Conservation (phyloP, 2,329 filamentous ascomycete genomes). For the Colletotrichum cordylinicola region DNA sequence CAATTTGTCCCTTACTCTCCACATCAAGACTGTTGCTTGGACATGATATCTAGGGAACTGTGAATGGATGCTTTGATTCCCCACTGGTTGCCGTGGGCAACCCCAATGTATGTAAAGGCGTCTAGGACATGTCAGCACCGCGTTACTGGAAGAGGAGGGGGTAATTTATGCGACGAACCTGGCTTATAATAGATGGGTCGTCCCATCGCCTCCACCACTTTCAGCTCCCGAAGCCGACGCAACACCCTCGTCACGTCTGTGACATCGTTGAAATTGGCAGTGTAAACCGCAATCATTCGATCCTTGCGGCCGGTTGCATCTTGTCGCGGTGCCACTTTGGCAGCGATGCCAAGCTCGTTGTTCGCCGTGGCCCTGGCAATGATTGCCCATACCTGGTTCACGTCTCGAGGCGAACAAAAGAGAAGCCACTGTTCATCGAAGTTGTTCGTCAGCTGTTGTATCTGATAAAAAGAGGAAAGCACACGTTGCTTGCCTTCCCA, state of each 20-base stretch:
- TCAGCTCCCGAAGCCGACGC: constrained; percentile 64
- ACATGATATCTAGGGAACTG: constrained; percentile 48
- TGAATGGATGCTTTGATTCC: constrained; percentile 66
- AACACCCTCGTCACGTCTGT: constrained; percentile 75
- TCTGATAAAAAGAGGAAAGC: neutral
- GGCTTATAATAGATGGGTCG: constrained; percentile 79
- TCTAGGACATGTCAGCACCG: constrained; percentile 50
- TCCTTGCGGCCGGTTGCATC: constrained; percentile 45
- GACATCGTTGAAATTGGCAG: constrained; percentile 72
- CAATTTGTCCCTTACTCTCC: neutral
- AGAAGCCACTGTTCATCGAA: constrained; percentile 70
- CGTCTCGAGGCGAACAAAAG: constrained; percentile 59
- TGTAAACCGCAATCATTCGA: constrained; percentile 80
- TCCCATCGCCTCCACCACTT: constrained; percentile 54
- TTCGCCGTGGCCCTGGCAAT: constrained; percentile 72
- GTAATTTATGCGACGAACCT: constrained; percentile 43
- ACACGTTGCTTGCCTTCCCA: constrained; percentile 64
- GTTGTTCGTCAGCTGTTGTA: neutral
- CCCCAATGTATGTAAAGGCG: constrained; percentile 71
- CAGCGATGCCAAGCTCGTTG: constrained; percentile 72
- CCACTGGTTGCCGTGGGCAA: constrained; percentile 66
- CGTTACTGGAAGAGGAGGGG: constrained; percentile 26
- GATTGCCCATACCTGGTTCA: constrained; percentile 69
- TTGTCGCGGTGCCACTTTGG: constrained; percentile 73
- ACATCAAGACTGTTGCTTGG: neutral